Percentiles rank a stretch among this genome's conserved stretches.
phyloP scores from a whole-genome alignment of 129 eudicot genomes.

The Pulicaria dysenterica region DNA sequence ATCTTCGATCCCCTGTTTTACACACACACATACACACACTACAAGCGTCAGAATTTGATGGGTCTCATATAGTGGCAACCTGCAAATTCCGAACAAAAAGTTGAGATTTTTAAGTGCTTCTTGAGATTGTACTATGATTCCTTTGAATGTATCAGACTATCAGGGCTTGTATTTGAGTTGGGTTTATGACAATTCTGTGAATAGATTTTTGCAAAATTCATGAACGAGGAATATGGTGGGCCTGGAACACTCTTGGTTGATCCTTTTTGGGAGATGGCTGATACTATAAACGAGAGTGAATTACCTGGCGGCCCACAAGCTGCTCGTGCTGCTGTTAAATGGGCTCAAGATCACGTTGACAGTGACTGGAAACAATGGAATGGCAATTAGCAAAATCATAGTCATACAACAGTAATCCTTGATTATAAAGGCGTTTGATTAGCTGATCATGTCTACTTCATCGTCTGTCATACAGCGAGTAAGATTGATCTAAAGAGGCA shows the following conservation, averaged over 20 bases:
- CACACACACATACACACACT: neutral
- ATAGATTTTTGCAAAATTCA: conserved; percentile 71
- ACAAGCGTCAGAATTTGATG: too few species aligned
- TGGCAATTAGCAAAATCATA: conserved; percentile 13
- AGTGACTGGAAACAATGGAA: conserved; percentile 94
- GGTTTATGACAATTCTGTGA: conserved; percentile 11
- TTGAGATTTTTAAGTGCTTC: neutral
- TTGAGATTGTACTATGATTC: neutral
- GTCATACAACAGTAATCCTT: neutral
- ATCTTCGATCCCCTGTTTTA: neutral
- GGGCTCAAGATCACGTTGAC: conserved; percentile 88
- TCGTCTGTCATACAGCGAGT: neutral
- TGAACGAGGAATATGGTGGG: conserved; percentile 92
- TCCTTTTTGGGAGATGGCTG: conserved; percentile 95
- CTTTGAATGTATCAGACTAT: neutral
- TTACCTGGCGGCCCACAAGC: conserved; percentile 96
- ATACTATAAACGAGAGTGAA: conserved; percentile 70
- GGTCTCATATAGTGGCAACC: neutral
- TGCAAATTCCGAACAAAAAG: neutral
- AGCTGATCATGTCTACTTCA: neutral
- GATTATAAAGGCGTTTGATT: neutral
- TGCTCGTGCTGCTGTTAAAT: conserved; percentile 79
- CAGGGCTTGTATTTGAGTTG: neutral
- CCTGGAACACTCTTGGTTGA: conserved; percentile 87
- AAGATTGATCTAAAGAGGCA: conserved; percentile 8